Conservation (phyloP, 176 grass and related monocot species). For the Pharus latifolius region DNA sequence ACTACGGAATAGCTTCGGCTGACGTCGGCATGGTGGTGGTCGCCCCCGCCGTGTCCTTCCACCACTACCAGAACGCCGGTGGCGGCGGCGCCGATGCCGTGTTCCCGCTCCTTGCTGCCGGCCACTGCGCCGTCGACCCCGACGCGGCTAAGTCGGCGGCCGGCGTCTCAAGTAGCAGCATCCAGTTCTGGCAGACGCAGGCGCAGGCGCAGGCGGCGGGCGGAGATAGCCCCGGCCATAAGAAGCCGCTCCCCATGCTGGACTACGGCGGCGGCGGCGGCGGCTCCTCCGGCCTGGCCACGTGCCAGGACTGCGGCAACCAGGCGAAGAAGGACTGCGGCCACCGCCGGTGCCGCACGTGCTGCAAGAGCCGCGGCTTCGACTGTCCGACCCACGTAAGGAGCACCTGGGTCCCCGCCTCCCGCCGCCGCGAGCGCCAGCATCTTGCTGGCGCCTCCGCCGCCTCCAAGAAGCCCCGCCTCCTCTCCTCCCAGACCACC, state of each 20-base stretch:
- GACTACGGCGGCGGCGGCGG: slow-evolving; percentile 27
- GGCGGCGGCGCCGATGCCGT: slow-evolving; percentile 11
- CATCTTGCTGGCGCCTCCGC: background rate
- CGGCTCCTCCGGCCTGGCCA: slow-evolving; percentile 10
- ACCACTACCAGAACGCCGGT: slow-evolving; percentile 40
- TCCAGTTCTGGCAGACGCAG: slow-evolving; percentile 73
- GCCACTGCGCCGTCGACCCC: slow-evolving; percentile 37
- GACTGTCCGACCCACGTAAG: slow-evolving; percentile 71
- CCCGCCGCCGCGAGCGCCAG: slow-evolving; percentile 59
- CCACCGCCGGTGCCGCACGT: slow-evolving; percentile 66
- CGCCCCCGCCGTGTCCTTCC: slow-evolving; percentile 43
- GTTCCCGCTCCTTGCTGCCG: slow-evolving; percentile 65
- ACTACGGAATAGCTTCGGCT: slow-evolving; percentile 50
- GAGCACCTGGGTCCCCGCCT: slow-evolving; percentile 87
- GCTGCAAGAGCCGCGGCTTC: slow-evolving; percentile 83
- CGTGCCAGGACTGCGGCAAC: slow-evolving; percentile 86
- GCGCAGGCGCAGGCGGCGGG: background rate
- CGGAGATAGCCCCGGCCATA: slow-evolving; percentile 16
- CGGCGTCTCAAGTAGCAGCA: slow-evolving; percentile 16
- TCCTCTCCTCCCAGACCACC: slow-evolving; percentile 44
- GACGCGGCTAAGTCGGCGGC: background rate
- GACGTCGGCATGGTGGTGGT: slow-evolving; percentile 63
- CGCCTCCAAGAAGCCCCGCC: slow-evolving; percentile 50
- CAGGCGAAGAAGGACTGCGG: slow-evolving; percentile 84
- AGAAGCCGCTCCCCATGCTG: slow-evolving; percentile 39